phyloP scores from a whole-genome alignment of 495 filamentous ascomycete genomes.

The Podospora fimiseda region DNA sequence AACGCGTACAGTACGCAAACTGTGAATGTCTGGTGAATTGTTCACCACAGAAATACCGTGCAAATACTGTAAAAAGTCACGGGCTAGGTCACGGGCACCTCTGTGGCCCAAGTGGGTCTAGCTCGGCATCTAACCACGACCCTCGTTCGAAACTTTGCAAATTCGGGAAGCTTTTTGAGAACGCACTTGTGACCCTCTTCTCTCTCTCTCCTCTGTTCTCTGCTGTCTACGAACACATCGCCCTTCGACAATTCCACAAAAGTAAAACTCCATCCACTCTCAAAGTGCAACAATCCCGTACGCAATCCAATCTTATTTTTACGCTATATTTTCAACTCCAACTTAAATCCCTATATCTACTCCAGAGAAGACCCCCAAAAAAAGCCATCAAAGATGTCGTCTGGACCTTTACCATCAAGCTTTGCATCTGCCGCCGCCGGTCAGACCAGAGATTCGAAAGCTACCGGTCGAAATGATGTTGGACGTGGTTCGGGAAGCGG shows the following conservation, averaged over 20 bases:
- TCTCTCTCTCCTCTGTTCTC: slow-evolving; percentile 8
- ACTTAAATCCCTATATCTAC: slow-evolving; percentile 3
- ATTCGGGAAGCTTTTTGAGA: slow-evolving; percentile 17
- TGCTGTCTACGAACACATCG: slow-evolving; percentile 6
- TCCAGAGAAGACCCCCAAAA: too few species aligned
- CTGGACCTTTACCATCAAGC: slow-evolving; percentile 72
- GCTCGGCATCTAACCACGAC: slow-evolving; percentile 27
- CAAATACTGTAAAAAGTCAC: slow-evolving; percentile 11
- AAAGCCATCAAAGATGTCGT: slow-evolving; percentile 56
- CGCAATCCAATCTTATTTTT: background rate
- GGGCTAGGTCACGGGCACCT: slow-evolving; percentile 21
- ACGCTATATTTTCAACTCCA: background rate
- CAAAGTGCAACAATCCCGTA: background rate
- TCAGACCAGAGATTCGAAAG: slow-evolving; percentile 51
- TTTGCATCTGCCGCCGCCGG: slow-evolving; percentile 79
- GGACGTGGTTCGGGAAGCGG: slow-evolving; percentile 25
- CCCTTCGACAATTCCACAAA: background rate
- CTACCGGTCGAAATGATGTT: slow-evolving; percentile 20
- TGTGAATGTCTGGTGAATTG: background rate
- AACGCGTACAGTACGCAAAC: slow-evolving; percentile 5
- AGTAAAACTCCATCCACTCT: background rate
- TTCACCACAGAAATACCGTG: background rate
- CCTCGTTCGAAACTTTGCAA: slow-evolving; percentile 26
- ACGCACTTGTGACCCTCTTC: too few species aligned
- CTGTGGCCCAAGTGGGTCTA: slow-evolving; percentile 7